A percentile compares a stretch with the other conserved stretches of the same genome.
These are phyloP conservation scores for Dendrobium officinale DNA, from an alignment of 106 monocot species.

Conservation along the genomic window DNA sequence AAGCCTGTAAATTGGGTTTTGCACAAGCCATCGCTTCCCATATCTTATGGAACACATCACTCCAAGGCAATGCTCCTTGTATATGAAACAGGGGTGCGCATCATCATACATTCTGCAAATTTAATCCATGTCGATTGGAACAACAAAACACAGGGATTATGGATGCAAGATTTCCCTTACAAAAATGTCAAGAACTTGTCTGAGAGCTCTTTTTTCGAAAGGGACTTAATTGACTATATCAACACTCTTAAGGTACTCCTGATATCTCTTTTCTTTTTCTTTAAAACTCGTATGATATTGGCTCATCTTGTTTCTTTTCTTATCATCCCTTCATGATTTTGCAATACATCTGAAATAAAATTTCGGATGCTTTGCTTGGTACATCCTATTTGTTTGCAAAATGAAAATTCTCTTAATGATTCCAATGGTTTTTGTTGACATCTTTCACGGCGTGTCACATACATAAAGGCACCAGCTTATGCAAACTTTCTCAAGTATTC, in stretches of 20 bases:
- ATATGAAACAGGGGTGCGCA: conserved; percentile 69
- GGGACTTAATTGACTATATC: conserved; percentile 92
- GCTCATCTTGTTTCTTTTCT: background rate
- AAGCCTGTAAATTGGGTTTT: conserved; percentile 75
- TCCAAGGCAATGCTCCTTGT: conserved; percentile 93
- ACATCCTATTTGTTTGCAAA: background rate
- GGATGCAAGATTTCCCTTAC: conserved; percentile 99
- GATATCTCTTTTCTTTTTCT: background rate
- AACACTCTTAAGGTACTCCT: conserved; percentile 57
- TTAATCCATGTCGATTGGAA: conserved; percentile 96
- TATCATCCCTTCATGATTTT: background rate
- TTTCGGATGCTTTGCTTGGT: background rate
- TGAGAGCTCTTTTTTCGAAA: conserved; percentile 54
- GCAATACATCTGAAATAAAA: background rate
- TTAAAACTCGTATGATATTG: background rate
- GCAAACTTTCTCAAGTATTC: background rate
- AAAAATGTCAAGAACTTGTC: conserved; percentile 37
- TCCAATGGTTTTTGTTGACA: background rate
- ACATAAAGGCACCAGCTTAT: background rate
- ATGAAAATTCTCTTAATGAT: conserved; percentile 1
- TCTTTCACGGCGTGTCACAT: background rate
- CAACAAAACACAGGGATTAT: conserved; percentile 95
- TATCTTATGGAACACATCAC: conserved; percentile 97
- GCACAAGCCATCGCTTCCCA: conserved; percentile 92
- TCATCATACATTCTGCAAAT: conserved; percentile 94